phyloP scores from a whole-genome alignment of 768 basidiomycete genomes.

The Leccinum variicolor region DNA sequence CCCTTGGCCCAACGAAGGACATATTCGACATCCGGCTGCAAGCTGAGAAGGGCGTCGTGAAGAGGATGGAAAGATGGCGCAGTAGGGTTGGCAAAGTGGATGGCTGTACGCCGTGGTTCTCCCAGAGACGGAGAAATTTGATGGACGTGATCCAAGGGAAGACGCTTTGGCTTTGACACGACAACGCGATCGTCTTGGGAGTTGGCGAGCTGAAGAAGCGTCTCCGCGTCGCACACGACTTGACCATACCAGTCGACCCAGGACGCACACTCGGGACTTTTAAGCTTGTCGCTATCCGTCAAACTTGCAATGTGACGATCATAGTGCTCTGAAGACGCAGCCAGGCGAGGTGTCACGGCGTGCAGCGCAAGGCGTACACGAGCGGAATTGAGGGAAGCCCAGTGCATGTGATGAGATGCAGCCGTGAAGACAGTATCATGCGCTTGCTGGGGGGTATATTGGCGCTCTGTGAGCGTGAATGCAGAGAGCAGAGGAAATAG shows the following conservation, averaged over 20 bases:
- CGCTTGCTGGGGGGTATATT: slow-evolving; percentile 43
- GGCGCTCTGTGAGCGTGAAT: slow-evolving; percentile 48
- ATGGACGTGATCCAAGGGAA: slow-evolving; percentile 78
- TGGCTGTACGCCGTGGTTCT: slow-evolving; percentile 57
- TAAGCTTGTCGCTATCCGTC: slow-evolving; percentile 25
- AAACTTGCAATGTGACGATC: slow-evolving; percentile 31
- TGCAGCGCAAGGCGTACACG: slow-evolving; percentile 77
- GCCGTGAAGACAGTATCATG: slow-evolving; percentile 40
- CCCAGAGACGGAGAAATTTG: slow-evolving; percentile 46
- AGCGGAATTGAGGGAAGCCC: slow-evolving; percentile 49
- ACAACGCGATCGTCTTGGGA: slow-evolving; percentile 39
- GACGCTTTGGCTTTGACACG: slow-evolving; percentile 33
- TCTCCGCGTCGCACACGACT: slow-evolving; percentile 64
- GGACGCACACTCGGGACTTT: slow-evolving; percentile 46
- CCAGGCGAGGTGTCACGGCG: slow-evolving; percentile 72
- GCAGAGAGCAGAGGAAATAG: slow-evolving; percentile 75
- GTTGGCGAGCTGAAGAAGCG: slow-evolving; percentile 50
- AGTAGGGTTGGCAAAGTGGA: slow-evolving; percentile 71
- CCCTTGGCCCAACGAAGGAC: slow-evolving; percentile 52
- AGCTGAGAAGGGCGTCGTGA: slow-evolving; percentile 58
- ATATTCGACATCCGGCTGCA: slow-evolving; percentile 58
- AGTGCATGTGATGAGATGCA: slow-evolving; percentile 44
- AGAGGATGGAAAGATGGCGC: slow-evolving; percentile 69
- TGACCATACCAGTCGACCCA: slow-evolving; percentile 88
- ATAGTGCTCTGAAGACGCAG: slow-evolving; percentile 82